A percentile compares a stretch with the other conserved stretches of the same genome.
phyloP scores from a whole-genome alignment of 2,329 filamentous ascomycete species.

The Fusarium sterilihyphosum region DNA sequence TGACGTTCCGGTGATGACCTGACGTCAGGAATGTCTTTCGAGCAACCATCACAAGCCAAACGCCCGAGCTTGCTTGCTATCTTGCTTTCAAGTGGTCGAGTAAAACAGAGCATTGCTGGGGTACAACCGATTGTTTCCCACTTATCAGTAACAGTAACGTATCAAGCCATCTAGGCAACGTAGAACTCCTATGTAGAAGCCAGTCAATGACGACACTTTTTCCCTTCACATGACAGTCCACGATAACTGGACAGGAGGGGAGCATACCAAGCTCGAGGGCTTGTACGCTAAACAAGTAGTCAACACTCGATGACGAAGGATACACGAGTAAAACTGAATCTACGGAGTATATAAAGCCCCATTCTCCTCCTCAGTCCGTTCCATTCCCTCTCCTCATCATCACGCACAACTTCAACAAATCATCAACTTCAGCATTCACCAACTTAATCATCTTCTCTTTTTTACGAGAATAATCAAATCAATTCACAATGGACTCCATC shows the following conservation, averaged over 20 bases:
- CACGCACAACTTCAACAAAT: slow-evolving; percentile 11
- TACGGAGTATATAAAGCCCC: slow-evolving; percentile 29
- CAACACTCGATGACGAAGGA: slow-evolving; percentile 21
- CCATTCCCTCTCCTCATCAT: slow-evolving; percentile 5
- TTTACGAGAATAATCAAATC: not conserved
- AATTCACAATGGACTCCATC: slow-evolving; percentile 60
- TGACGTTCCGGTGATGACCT: slow-evolving; percentile 33
- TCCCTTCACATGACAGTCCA: slow-evolving; percentile 31
- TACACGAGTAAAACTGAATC: no score
- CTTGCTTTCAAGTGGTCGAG: slow-evolving; percentile 5
- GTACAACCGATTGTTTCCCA: not conserved
- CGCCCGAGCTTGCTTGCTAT: not conserved
- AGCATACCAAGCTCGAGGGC: not conserved
- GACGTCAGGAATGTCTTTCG: slow-evolving; percentile 26
- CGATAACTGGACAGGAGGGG: not conserved
- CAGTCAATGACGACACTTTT: slow-evolving; percentile 38
- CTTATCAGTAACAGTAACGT: not conserved
- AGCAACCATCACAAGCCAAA: slow-evolving; percentile 30
- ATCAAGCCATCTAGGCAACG: not conserved
- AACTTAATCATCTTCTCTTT: slow-evolving; percentile 12
- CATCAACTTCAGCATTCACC: slow-evolving; percentile 2
- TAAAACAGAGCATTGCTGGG: slow-evolving; percentile 1
- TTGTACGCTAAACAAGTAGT: slow-evolving; percentile 3
- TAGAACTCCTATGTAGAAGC: slow-evolving; percentile 7
- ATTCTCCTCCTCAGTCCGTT: not conserved